Evolutionary conservation across 371 early-diverging fungal species (phyloP).

Genomic region (Mortierella sp.): DNA sequence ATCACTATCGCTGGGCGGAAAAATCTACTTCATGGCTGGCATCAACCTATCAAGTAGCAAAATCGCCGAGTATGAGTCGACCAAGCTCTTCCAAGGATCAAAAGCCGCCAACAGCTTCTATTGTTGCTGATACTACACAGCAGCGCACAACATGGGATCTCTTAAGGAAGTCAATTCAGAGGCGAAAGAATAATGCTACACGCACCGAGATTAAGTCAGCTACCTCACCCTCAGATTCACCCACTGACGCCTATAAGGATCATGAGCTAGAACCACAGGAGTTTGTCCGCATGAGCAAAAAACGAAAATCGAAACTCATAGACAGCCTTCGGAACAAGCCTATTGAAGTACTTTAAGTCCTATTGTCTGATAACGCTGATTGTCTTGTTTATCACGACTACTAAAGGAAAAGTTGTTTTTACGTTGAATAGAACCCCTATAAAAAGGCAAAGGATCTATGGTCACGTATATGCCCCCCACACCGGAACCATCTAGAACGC

Average conservation of each 20-base stretch:
- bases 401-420: too few species aligned
- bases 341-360: conserved; percentile 27
- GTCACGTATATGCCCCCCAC: conserved; percentile 37
- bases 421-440: conserved; percentile 33
- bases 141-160: conserved; percentile 23
- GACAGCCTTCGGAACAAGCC: conserved; percentile 46
- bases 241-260: conserved; percentile 23
- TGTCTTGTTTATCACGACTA: too few species aligned
- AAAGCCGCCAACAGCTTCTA: conserved; percentile 19
- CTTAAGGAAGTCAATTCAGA: conserved; percentile 19
- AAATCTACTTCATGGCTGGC: conserved; percentile 27
- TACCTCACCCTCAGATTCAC: conserved; percentile 18
- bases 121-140: neutral
- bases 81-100: conserved; percentile 32
- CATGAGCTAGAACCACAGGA: conserved; percentile 42
- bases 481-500: conserved; percentile 33
- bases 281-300: conserved; percentile 41
- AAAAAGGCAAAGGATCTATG: conserved; percentile 50
- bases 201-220: conserved; percentile 1
- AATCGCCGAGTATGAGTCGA: conserved; percentile 22
- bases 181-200: neutral
- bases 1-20: conserved; percentile 34
- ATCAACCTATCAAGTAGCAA: conserved; percentile 15
- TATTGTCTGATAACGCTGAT: neutral
- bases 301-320: conserved; percentile 32